Conservation (phyloP, 2,329 filamentous ascomycete genomes). For the Thelonectria discophora region DNA sequence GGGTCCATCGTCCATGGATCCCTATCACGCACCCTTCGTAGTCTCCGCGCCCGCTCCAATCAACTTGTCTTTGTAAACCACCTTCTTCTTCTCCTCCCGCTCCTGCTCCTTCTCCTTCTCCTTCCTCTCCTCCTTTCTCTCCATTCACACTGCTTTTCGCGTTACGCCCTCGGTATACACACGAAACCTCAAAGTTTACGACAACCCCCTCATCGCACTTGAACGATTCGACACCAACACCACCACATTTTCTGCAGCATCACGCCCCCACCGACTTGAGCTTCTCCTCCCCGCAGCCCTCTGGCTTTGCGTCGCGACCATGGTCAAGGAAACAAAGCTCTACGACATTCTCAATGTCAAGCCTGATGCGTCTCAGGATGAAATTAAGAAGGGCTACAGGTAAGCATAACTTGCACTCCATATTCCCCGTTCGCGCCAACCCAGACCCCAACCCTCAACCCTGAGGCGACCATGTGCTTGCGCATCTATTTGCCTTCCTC, state of each 20-base stretch:
- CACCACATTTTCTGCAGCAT: slow-evolving; percentile 1
- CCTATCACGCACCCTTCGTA: slow-evolving; percentile 32
- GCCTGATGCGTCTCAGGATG: slow-evolving; percentile 84
- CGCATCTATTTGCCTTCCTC: neutral
- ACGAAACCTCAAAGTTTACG: slow-evolving; percentile 11
- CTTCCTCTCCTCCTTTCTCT: slow-evolving; percentile 2
- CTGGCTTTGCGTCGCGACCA: slow-evolving; percentile 54
- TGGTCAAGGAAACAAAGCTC: slow-evolving; percentile 95
- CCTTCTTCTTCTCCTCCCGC: slow-evolving; percentile 26
- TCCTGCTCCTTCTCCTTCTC: slow-evolving; percentile 23
- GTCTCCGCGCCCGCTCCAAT: slow-evolving; percentile 24
- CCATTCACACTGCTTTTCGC: neutral
- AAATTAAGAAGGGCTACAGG: slow-evolving; percentile 97
- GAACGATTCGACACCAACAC: neutral
- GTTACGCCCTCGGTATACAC: slow-evolving; percentile 11
- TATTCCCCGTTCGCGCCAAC: neutral
- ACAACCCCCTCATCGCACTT: slow-evolving; percentile 5
- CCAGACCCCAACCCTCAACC: neutral
- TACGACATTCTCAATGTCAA: slow-evolving; percentile 88
- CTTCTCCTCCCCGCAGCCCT: slow-evolving; percentile 8
- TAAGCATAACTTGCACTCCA: slow-evolving; percentile 53
- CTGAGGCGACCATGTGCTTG: slow-evolving; percentile 6
- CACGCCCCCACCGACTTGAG: neutral
- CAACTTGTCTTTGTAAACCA: slow-evolving; percentile 25
- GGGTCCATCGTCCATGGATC: slow-evolving; percentile 24